Base-by-base conservation (phyloP, 371 early-diverging fungal genomes). In the Apophysomyces variabilis region DNA sequence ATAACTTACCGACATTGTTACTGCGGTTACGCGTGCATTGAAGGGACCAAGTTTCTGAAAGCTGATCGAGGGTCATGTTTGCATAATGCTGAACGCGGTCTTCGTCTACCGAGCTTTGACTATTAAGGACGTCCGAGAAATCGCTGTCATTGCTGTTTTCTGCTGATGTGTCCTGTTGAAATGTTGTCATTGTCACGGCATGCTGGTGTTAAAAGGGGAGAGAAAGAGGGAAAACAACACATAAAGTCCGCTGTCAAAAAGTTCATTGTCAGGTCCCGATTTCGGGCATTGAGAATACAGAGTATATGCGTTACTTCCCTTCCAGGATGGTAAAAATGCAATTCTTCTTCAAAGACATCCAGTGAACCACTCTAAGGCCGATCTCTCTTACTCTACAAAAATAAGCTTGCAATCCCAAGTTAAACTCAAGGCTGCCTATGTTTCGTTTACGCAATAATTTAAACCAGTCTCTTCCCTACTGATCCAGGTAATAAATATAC, bases 1-100 rank as follows among this genome's bases (percentile, higher is more conserved):
- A 41, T 41, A 18, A 18, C 54, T 50, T 50, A 50, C 54, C 21
- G 4, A 16, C 47, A 47, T 47, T 47, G 47, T 7, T 50, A 35
- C 54, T 50, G 54, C 54, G 54, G 54, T 50, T 50, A 18, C 54
- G 54, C 21, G 54, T 50, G 54, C 54, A 50, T n/a, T 50, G 18
- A 3, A 50, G 54, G 0, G 9, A 5, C 54, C 54, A 50, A 6
- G 18, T 50, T 18, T 9, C 54, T 21, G 54, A 50, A 5, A 50
- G 54, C 21, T 50, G 54, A 50, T 50, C 54, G 21, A 50, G 16
- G 54, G n/a, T 50, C 54, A 50, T 50, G n/a, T 0, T 50, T 16
- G 54, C 54, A 50, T 7, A 50, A 11, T 50, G 54, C 21, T 50
- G 35, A 26, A 50, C 54, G 32, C 54, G 54, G 21, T 50, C 21